Evolutionary conservation across 2,329 filamentous ascomycete species (phyloP).

Genomic region (Alternaria arborescens): DNA sequence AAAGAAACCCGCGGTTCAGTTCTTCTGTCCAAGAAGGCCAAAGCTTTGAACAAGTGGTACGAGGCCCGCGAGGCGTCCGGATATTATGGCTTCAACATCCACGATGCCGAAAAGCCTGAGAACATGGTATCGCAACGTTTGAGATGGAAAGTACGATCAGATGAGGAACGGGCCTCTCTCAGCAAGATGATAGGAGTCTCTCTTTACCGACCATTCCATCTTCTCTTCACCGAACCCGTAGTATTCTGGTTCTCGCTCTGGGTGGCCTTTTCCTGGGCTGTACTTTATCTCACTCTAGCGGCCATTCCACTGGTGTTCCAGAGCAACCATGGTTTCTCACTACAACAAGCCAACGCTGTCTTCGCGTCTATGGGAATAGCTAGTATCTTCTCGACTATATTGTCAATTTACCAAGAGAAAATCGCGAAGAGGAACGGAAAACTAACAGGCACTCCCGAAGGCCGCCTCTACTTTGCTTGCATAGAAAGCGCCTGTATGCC

Average conservation of each 20-base stretch:
- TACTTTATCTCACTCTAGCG: slow-evolving; percentile 85
- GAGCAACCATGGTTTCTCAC: slow-evolving; percentile 71
- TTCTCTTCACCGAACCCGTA: slow-evolving; percentile 78
- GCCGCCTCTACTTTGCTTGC: slow-evolving; percentile 83
- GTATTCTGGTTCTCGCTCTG: slow-evolving; percentile 89
- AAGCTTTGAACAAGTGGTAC: slow-evolving; percentile 79
- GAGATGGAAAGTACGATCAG: slow-evolving; percentile 80
- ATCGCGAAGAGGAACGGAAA: slow-evolving; percentile 61
- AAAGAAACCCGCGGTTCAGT: slow-evolving; percentile 85
- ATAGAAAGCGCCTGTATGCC: slow-evolving; percentile 78
- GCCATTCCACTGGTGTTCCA: slow-evolving; percentile 81
- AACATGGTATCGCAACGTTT: slow-evolving; percentile 63
- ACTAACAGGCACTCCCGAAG: slow-evolving; percentile 67
- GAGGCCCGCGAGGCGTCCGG: slow-evolving; percentile 73
- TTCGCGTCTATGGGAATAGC: slow-evolving; percentile 78
- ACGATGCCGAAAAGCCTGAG: slow-evolving; percentile 26
- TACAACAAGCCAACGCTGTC: slow-evolving; percentile 73
- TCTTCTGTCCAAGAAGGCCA: slow-evolving; percentile 78
- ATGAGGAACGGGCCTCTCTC: slow-evolving; percentile 77
- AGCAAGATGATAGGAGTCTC: slow-evolving; percentile 76
- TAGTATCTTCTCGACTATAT: slow-evolving; percentile 69
- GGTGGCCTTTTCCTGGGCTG: slow-evolving; percentile 89
- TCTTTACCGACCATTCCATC: slow-evolving; percentile 78
- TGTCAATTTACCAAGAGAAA: slow-evolving; percentile 78
- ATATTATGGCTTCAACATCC: slow-evolving; percentile 63